Evolutionary conservation across 192 early-diverging fungal genomes (phyloP), one percentile per base, ranked within the genome.

Genomic region (Piromyces sp.): DNA sequence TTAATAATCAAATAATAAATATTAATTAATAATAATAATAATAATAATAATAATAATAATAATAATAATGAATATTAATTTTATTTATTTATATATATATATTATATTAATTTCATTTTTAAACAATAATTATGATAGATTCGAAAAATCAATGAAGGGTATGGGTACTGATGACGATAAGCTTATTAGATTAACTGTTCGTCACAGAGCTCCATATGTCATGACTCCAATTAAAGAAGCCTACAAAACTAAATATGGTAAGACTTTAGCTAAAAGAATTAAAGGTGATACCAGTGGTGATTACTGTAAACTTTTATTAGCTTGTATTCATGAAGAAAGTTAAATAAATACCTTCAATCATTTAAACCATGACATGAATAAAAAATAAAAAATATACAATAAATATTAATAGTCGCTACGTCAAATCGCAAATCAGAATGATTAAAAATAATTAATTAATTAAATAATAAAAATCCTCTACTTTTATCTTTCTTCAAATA

Each of bases 61-160:
- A 40, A 40, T 13, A 15, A 13, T 40, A 40, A 13, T 13, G 16
- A 40, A 15, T 15, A 40, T 15, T 40, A 1, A 40, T 37, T 30
- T 11, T 26, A 13, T 79, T 86, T 83, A 87, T 30, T 38, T 79
- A 29, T 83, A 82, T 19, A 42, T 82, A 40, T 68, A 1, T n/a
- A 22, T 9, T 68, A 2, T n/a, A 22, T 51, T 22, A 40, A 36
- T 36, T 36, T 36, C 4, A 40, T 40, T 15, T 15, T 51, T 22
- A 51, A 51, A 13, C 17, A 51, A 22, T 51, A 51, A 51, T 22
- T n/a, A 51, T 51, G 5, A 51, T 17, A 68, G 51, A 68, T 88
- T 89, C 31, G 88, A 89, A 79, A 86, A 89, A 79, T 40, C 88
- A 37, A 89, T 89, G 88, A 81, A 88, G 7, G 88, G 88, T 13